phyloP scores from a whole-genome alignment of 306 rosid species.

The Carpinus fangiana region DNA sequence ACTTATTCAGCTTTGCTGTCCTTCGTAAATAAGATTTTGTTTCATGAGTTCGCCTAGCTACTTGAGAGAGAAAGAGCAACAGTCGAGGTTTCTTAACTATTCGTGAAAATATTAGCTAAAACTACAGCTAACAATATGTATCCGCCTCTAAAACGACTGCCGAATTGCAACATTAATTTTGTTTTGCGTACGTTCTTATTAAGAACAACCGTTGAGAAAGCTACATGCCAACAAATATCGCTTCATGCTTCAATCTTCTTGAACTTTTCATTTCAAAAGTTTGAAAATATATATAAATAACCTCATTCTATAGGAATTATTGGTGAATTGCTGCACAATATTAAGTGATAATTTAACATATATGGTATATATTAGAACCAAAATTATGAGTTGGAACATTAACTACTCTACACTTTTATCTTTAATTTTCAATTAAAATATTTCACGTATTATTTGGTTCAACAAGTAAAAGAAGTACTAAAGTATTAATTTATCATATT shows the following conservation, averaged over 20 bases:
- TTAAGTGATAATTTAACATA: too few relatives aligned
- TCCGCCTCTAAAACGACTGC: constrained; percentile 24
- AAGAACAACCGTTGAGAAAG: constrained; percentile 49
- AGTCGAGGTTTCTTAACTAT: constrained; percentile 26
- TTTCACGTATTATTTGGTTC: too few relatives aligned
- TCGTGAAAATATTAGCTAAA: neutral
- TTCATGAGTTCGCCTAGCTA: constrained; percentile 12
- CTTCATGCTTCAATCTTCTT: constrained; percentile 3
- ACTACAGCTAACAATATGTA: neutral
- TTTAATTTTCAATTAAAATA: too few relatives aligned
- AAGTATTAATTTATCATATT: neutral
- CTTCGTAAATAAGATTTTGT: neutral
- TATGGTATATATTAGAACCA: too few relatives aligned
- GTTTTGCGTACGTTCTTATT: constrained; percentile 28
- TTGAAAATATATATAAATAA: neutral
- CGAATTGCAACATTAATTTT: neutral
- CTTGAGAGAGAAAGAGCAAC: constrained; percentile 20
- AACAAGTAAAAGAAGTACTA: neutral
- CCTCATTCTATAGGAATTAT: too few relatives aligned
- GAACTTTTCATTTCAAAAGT: neutral
- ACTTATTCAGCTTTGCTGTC: neutral
- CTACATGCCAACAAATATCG: constrained; percentile 32
- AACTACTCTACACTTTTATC: too few relatives aligned
- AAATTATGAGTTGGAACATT: too few relatives aligned
- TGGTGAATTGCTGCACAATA: too few relatives aligned